Conservation (phyloP, 2,329 filamentous ascomycete genomes). For the Monosporascus sp. region DNA sequence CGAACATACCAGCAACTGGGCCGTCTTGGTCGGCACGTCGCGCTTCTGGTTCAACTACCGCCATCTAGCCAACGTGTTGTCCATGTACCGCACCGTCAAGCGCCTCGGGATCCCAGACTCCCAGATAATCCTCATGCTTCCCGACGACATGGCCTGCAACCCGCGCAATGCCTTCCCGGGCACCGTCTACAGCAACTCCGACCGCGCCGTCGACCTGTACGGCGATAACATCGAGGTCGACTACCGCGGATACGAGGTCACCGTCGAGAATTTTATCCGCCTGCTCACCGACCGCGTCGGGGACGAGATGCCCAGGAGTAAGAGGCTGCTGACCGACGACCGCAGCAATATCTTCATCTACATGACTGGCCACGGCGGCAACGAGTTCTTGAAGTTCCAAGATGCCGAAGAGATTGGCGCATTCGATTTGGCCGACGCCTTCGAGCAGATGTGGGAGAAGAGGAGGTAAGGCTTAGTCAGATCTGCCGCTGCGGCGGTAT, state of each 20-base stretch:
- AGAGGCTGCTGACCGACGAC: slow-evolving; percentile 88
- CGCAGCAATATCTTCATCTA: slow-evolving; percentile 96
- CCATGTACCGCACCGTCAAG: slow-evolving; percentile 96
- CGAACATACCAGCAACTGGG: slow-evolving; percentile 98
- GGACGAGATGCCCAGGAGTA: slow-evolving; percentile 90
- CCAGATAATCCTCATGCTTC: slow-evolving; percentile 99
- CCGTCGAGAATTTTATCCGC: slow-evolving; percentile 97
- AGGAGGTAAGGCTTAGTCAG: slow-evolving; percentile 57
- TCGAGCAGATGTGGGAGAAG: slow-evolving; percentile 99
- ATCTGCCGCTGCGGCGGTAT: too few species aligned
- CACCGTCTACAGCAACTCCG: slow-evolving; percentile 97
- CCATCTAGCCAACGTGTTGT: slow-evolving; percentile 94
- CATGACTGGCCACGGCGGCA: slow-evolving; percentile 97
- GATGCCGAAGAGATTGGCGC: slow-evolving; percentile 96
- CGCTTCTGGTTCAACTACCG: slow-evolving; percentile 99
- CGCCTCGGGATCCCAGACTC: slow-evolving; percentile 95
- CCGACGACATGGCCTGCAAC: slow-evolving; percentile 99
- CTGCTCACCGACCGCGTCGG: slow-evolving; percentile 90
- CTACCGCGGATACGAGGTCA: slow-evolving; percentile 96
- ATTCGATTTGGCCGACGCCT: slow-evolving; percentile 92
- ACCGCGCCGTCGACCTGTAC: slow-evolving; percentile 91
- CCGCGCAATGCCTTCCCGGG: slow-evolving; percentile 96
- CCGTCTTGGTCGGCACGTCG: slow-evolving; percentile 95
- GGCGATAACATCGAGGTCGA: slow-evolving; percentile 99
- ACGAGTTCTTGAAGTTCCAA: slow-evolving; percentile 97